Percentiles rank a stretch among this genome's conserved stretches.
These are phyloP conservation scores for Thelephora ganbajun DNA, from an alignment of 768 basidiomycete species.

Conservation along the genomic window DNA sequence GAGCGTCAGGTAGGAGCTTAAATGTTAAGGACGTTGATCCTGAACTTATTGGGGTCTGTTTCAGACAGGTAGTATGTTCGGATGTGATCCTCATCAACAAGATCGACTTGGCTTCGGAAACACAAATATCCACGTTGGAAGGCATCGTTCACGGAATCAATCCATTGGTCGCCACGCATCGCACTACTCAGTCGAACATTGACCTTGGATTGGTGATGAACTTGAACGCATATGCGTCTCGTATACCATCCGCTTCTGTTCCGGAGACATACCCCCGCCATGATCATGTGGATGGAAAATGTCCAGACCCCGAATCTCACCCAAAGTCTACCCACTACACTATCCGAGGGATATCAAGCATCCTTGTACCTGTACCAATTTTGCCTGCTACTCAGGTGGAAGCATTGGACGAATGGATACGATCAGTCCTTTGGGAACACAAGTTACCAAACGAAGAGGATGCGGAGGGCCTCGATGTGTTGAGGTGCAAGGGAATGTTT, in stretches of 20 bases:
- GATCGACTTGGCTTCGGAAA: slow-evolving; percentile 50
- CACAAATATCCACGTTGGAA: slow-evolving; percentile 35
- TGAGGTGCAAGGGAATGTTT: slow-evolving; percentile 86
- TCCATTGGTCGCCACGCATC: slow-evolving; percentile 61
- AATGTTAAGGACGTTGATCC: background rate
- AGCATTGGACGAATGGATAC: slow-evolving; percentile 68
- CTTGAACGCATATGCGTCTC: slow-evolving; percentile 61
- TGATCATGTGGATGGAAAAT: slow-evolving; percentile 18
- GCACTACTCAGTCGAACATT: slow-evolving; percentile 59
- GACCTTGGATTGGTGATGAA: slow-evolving; percentile 67
- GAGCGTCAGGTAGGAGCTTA: slow-evolving; percentile 50
- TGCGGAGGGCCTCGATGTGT: slow-evolving; percentile 32
- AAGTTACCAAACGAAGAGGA: slow-evolving; percentile 23
- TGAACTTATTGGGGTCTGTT: background rate
- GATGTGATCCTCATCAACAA: slow-evolving; percentile 93
- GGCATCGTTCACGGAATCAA: slow-evolving; percentile 61
- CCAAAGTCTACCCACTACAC: slow-evolving; percentile 41
- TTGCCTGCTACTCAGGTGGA: slow-evolving; percentile 34
- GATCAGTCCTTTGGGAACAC: slow-evolving; percentile 71
- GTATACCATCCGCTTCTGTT: slow-evolving; percentile 12
- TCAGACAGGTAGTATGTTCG: slow-evolving; percentile 87
- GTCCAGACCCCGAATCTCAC: too few relatives aligned
- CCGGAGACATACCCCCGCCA: slow-evolving; percentile 6
- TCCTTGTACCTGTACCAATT: slow-evolving; percentile 55
- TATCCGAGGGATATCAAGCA: slow-evolving; percentile 68